A percentile compares a stretch with the other conserved stretches of the same genome.
These are phyloP conservation scores for Solanum piurae DNA, from an alignment of 257 asterid species.

Conservation along the genomic window DNA sequence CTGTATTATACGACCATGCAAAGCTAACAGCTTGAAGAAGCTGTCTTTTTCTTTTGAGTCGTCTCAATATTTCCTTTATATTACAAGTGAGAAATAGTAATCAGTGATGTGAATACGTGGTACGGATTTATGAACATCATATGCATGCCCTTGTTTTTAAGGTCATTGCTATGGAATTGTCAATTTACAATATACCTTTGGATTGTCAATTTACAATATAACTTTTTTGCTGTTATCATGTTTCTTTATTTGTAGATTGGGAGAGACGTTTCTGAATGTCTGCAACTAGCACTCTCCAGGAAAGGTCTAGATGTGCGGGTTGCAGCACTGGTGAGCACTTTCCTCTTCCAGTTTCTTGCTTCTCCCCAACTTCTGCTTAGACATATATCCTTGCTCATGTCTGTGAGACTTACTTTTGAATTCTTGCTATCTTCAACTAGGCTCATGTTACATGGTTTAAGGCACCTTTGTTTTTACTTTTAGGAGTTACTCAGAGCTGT, in stretches of 20 bases:
- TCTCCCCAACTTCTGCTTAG: neutral
- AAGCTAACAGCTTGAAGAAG: neutral
- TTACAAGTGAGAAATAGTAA: neutral
- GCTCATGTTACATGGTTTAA: neutral
- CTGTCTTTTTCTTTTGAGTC: neutral
- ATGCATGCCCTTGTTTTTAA: neutral
- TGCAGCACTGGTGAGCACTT: conserved; percentile 59
- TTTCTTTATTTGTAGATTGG: conserved; percentile 42
- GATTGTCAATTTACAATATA: neutral
- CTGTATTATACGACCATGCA: neutral
- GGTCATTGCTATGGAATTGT: neutral
- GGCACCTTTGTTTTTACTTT: neutral
- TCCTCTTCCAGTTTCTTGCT: neutral
- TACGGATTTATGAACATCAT: neutral
- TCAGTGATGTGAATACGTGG: neutral
- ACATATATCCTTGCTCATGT: neutral
- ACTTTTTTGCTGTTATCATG: neutral
- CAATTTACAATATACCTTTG: neutral
- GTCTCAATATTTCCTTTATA: neutral
- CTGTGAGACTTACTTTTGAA: neutral
- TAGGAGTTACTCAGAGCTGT: neutral
- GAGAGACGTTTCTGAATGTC: conserved; percentile 59
- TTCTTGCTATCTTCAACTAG: neutral
- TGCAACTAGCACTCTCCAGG: conserved; percentile 52
- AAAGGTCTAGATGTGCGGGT: conserved; percentile 65